Percentiles rank a stretch among this genome's conserved stretches.
Evolutionary conservation across 75 land plant species (phyloP).

Genomic region (Chamaecyparis obtusa): DNA sequence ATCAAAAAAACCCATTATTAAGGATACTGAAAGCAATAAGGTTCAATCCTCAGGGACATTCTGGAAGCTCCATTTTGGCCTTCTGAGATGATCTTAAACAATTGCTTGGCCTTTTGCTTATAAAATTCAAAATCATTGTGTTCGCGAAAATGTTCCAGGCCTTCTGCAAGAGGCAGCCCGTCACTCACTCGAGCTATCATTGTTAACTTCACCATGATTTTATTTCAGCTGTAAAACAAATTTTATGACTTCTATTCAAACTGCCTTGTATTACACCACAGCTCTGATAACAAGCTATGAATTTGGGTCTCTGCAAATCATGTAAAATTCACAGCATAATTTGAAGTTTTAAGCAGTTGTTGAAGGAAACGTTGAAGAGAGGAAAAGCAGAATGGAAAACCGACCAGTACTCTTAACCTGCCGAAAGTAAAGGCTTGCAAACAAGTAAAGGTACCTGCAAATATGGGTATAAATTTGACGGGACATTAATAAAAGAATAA

Average conservation of each 20-base stretch:
- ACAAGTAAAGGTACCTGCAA: not conserved
- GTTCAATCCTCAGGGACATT: slow-evolving; percentile 38
- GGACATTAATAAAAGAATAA: too few species aligned
- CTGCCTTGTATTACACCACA: not conserved
- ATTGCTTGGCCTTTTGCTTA: slow-evolving; percentile 38
- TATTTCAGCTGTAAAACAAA: not conserved
- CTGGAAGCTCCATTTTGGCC: slow-evolving; percentile 25
- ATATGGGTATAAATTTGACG: not conserved
- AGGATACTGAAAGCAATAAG: slow-evolving; percentile 38
- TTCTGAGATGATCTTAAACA: slow-evolving; percentile 33
- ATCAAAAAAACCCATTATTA: not conserved
- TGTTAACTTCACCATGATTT: slow-evolving; percentile 41
- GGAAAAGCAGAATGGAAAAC: not conserved
- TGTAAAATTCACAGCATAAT: not conserved
- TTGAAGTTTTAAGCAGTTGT: not conserved
- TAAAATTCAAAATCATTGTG: slow-evolving; percentile 21
- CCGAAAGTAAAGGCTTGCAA: not conserved
- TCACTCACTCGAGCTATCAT: slow-evolving; percentile 40
- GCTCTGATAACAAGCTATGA: not conserved
- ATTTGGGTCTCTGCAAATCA: not conserved
- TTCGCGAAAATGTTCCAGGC: slow-evolving; percentile 19
- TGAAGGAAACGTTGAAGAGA: not conserved
- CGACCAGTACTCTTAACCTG: not conserved
- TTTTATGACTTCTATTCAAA: not conserved
- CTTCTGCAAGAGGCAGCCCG: slow-evolving; percentile 43